Evolutionary conservation across 495 filamentous ascomycete genomes (phyloP).

Genomic region (Daldinia childiae): DNA sequence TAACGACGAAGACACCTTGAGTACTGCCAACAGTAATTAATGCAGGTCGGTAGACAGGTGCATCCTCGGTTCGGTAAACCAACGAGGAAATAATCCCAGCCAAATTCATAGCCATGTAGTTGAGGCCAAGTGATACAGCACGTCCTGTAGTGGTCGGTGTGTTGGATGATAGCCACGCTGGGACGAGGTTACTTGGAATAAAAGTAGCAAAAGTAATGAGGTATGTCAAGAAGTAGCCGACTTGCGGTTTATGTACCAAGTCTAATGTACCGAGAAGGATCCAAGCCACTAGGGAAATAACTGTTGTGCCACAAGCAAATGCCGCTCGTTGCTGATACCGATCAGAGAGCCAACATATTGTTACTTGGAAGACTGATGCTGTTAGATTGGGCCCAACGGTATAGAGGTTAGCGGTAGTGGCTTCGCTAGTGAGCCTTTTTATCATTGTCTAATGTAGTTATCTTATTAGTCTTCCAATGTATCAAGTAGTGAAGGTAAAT

Average conservation of each 20-base stretch:
- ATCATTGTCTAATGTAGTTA: not conserved
- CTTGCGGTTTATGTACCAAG: constrained; percentile 15
- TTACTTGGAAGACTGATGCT: not conserved
- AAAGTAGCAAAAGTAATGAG: constrained; percentile 11
- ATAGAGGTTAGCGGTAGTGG: not conserved
- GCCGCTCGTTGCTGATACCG: not conserved
- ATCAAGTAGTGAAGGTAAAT: not conserved
- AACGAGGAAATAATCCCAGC: not conserved
- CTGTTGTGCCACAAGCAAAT: constrained; percentile 45
- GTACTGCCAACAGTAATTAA: not conserved
- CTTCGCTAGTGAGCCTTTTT: not conserved
- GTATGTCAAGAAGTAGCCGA: constrained; percentile 37
- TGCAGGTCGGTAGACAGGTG: not conserved
- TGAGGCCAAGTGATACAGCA: not conserved
- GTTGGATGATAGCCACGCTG: not conserved
- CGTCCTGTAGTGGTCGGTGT: not conserved
- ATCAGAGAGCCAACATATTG: not conserved
- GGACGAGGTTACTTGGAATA: not conserved
- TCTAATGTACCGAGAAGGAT: constrained; percentile 33
- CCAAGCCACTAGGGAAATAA: constrained; percentile 56
- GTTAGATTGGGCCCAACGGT: not conserved
- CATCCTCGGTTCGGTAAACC: not conserved
- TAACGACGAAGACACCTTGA: not conserved
- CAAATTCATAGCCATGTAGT: not conserved
- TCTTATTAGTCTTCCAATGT: not conserved